Conservation (phyloP, 345 rosid genomes). For the Euclidium syriacum region DNA sequence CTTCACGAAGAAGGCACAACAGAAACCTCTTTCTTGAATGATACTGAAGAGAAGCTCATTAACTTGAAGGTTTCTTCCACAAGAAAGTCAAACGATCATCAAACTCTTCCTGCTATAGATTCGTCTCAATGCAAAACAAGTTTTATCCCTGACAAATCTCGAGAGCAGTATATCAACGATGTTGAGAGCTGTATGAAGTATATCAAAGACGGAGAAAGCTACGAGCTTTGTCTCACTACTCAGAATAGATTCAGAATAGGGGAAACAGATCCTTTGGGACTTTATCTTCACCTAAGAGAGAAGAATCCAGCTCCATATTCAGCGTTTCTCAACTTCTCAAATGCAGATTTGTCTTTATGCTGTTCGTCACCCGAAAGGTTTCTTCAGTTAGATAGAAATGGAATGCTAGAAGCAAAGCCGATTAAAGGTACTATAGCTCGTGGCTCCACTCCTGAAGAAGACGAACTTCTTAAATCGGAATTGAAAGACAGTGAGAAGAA, state of each 20-base stretch:
- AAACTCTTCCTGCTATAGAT: slow-evolving; percentile 14
- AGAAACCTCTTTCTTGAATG: slow-evolving; percentile 53
- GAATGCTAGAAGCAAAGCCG: slow-evolving; percentile 76
- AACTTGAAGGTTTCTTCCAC: slow-evolving; percentile 33
- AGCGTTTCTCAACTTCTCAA: slow-evolving; percentile 84
- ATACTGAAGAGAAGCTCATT: slow-evolving; percentile 56
- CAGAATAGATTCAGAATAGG: slow-evolving; percentile 51
- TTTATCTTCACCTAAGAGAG: slow-evolving; percentile 77
- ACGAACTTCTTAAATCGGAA: slow-evolving; percentile 57
- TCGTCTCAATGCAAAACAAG: slow-evolving; percentile 31
- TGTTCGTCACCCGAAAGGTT: slow-evolving; percentile 96
- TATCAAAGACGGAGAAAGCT: slow-evolving; percentile 97
- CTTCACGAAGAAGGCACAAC: slow-evolving; percentile 41
- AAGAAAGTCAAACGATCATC: slow-evolving; percentile 31
- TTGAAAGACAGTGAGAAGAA: slow-evolving; percentile 90
- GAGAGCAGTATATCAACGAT: slow-evolving; percentile 58
- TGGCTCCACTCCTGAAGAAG: slow-evolving; percentile 65
- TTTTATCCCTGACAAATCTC: slow-evolving; percentile 59
- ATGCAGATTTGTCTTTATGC: slow-evolving; percentile 60
- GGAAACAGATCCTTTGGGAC: slow-evolving; percentile 59
- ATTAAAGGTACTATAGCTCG: slow-evolving; percentile 91
- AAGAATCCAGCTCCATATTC: slow-evolving; percentile 94
- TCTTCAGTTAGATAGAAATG: slow-evolving; percentile 65
- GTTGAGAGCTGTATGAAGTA: slow-evolving; percentile 63
- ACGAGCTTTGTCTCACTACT: slow-evolving; percentile 88